Conservation (phyloP, 2,329 filamentous ascomycete genomes). For the Blastomyces parvus region DNA sequence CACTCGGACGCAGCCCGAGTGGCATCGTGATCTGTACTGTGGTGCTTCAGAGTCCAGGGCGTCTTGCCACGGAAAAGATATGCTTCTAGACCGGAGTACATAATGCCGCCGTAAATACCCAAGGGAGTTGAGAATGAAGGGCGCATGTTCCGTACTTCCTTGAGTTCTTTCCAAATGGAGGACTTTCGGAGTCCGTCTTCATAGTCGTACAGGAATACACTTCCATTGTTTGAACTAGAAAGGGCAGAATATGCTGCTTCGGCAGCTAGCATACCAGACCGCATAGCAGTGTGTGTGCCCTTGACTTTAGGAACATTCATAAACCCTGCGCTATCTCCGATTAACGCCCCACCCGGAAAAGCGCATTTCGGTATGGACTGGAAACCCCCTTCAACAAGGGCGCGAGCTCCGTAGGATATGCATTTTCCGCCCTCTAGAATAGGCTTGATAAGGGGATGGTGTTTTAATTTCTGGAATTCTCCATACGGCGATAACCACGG, state of each 20-base stretch:
- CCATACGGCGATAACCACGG: slow-evolving; percentile 92
- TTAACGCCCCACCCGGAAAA: slow-evolving; percentile 89
- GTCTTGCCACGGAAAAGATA: slow-evolving; percentile 74
- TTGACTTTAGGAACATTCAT: slow-evolving; percentile 98
- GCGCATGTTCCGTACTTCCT: slow-evolving; percentile 93
- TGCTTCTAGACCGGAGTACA: slow-evolving; percentile 89
- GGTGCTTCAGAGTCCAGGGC: slow-evolving; percentile 90
- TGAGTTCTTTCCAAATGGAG: slow-evolving; percentile 86
- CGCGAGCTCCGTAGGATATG: slow-evolving; percentile 88
- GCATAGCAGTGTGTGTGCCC: slow-evolving; percentile 96
- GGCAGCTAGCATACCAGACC: slow-evolving; percentile 90
- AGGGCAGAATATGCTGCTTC: slow-evolving; percentile 81
- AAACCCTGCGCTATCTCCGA: slow-evolving; percentile 93
- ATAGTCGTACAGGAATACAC: slow-evolving; percentile 89
- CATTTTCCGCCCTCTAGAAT: slow-evolving; percentile 95
- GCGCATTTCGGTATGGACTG: slow-evolving; percentile 96
- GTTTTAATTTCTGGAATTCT: slow-evolving; percentile 98
- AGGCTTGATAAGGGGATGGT: slow-evolving; percentile 79
- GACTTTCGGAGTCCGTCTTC: slow-evolving; percentile 80
- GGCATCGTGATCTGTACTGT: slow-evolving; percentile 62
- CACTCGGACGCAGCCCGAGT: slow-evolving; percentile 73
- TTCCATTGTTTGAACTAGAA: slow-evolving; percentile 46
- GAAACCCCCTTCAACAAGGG: slow-evolving; percentile 88
- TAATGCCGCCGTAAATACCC: slow-evolving; percentile 76
- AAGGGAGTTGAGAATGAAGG: slow-evolving; percentile 85